Conservation (phyloP, 2,329 filamentous ascomycete genomes). For the Hypoxylon sp. region DNA sequence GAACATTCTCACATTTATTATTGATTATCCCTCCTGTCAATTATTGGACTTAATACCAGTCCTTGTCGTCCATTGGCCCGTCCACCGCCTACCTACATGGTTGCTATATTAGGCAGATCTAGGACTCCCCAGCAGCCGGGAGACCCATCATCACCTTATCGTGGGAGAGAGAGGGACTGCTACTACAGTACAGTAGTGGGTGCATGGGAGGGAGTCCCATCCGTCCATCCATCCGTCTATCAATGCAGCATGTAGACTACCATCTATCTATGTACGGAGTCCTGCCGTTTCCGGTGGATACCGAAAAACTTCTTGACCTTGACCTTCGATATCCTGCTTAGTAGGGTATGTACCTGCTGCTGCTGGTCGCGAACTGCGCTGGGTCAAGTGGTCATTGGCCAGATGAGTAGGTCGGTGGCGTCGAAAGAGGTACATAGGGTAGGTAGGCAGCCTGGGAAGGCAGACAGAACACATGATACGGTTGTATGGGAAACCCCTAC, state of each 20-base stretch:
- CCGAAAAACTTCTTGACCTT: not conserved
- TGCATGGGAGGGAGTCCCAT: too few species aligned
- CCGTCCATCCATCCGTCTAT: too few species aligned
- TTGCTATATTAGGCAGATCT: constrained; percentile 38
- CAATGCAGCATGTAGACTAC: too few species aligned
- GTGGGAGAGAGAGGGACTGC: too few species aligned
- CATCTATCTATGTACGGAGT: not conserved
- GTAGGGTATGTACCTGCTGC: too few species aligned
- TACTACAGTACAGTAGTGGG: constrained; percentile 4
- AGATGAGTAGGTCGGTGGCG: constrained; percentile 7
- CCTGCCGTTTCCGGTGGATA: too few species aligned
- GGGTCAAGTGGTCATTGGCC: not conserved
- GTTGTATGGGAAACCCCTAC: constrained; percentile 18
- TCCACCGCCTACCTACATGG: constrained; percentile 30
- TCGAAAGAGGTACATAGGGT: constrained; percentile 7
- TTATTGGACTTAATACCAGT: constrained; percentile 28
- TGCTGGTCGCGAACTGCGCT: not conserved
- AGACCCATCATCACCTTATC: constrained; percentile 11
- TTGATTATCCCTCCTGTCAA: constrained; percentile 14
- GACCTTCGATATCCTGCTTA: not conserved
- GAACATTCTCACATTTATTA: too few species aligned
- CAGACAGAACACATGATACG: constrained; percentile 26
- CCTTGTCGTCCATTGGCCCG: constrained; percentile 24
- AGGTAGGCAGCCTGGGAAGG: constrained; percentile 18
- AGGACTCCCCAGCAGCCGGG: constrained; percentile 24